These are phyloP conservation scores for Zopfia rhizophila DNA, from an alignment of 2,329 filamentous ascomycete species.

Conservation along the genomic window DNA sequence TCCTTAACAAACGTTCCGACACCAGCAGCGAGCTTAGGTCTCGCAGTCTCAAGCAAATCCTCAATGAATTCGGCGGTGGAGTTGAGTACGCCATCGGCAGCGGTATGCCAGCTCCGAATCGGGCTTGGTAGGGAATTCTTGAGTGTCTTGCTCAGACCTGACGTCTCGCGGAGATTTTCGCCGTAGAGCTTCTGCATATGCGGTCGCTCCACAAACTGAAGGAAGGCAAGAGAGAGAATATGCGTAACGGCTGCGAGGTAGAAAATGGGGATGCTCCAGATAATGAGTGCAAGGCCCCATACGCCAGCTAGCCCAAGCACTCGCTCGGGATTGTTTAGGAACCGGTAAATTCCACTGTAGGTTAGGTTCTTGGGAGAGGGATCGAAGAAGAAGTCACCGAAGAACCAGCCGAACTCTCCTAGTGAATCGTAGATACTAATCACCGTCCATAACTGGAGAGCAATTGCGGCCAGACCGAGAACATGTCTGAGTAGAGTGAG, in stretches of 20 bases:
- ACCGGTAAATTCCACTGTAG: conserved; percentile 97
- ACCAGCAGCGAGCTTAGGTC: conserved; percentile 85
- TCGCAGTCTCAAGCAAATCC: conserved; percentile 85
- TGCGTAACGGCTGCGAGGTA: conserved; percentile 87
- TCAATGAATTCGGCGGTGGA: conserved; percentile 90
- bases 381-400: conserved; percentile 98
- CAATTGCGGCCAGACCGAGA: conserved; percentile 80
- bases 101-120: conserved; percentile 84
- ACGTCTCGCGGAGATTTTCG: conserved; percentile 81
- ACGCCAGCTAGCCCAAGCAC: conserved; percentile 93
- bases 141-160: conserved; percentile 91
- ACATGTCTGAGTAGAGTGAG: conserved; percentile 88
- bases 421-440: conserved; percentile 94
- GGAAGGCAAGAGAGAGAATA: conserved; percentile 84
- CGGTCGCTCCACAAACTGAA: conserved; percentile 92
- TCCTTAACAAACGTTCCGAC: conserved; percentile 89
- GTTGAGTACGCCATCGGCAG: conserved; percentile 86
- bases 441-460: conserved; percentile 91
- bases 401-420: conserved; percentile 99
- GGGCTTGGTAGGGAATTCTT: conserved; percentile 85
- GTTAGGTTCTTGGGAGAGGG: conserved; percentile 82
- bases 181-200: conserved; percentile 99
- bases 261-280: conserved; percentile 87
- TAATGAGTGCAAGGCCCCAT: conserved; percentile 94
- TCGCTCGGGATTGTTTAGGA: conserved; percentile 96